These are phyloP conservation scores for Aspergillus conjunctus DNA, from an alignment of 495 filamentous ascomycete genomes.

Conservation along the genomic window DNA sequence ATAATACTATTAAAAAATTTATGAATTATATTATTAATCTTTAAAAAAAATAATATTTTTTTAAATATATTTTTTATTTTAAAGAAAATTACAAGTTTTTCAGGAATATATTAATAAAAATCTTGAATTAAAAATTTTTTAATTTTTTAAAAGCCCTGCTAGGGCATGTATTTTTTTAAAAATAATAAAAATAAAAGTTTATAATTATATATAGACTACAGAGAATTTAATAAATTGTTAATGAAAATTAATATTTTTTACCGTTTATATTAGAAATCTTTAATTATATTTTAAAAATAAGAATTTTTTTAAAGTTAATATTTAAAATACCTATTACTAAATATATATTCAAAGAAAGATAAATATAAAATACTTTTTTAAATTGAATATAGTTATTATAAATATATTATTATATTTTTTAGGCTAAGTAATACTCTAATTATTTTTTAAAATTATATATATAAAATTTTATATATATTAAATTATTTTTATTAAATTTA, in stretches of 20 bases:
- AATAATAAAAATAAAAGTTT: not conserved
- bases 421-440: not conserved
- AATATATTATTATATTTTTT: constrained; percentile 7
- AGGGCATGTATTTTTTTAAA: not conserved
- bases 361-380: not conserved
- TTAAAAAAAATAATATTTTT: not conserved
- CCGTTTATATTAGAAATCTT: not conserved
- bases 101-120: not conserved
- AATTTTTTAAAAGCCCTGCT: constrained; percentile 3
- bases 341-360: not conserved
- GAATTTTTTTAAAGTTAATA: not conserved
- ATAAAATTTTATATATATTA: constrained; percentile 3
- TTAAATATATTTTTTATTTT: constrained; percentile 4
- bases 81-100: constrained; percentile 6
- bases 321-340: constrained; percentile 6
- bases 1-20: not conserved
- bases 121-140: not conserved
- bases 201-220: constrained; percentile 1
- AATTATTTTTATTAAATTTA: constrained; percentile 5
- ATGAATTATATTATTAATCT: constrained; percentile 4
- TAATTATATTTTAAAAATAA: constrained; percentile 4
- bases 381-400: not conserved
- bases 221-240: not conserved
- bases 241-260: constrained; percentile 1
- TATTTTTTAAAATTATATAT: constrained; percentile 3